A percentile compares a stretch with the other conserved stretches of the same genome.
phyloP scores from a whole-genome alignment of 1,284 basidiomycete species.

The Marasmius tenuissimus region DNA sequence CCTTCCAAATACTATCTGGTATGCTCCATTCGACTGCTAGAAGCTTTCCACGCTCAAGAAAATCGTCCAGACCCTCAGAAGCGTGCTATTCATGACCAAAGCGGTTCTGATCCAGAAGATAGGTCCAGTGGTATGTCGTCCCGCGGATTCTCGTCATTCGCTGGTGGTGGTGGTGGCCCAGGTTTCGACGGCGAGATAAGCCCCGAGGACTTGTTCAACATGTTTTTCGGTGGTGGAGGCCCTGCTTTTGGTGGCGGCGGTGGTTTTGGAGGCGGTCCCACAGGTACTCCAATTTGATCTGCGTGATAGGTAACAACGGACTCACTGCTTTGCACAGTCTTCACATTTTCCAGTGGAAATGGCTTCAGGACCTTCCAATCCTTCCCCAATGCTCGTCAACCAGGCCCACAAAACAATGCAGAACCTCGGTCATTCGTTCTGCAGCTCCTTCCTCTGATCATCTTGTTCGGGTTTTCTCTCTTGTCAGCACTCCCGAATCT shows the following conservation, averaged over 20 bases:
- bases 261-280: slow-evolving; percentile 51
- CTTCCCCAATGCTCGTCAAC: slow-evolving; percentile 15
- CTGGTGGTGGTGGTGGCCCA: slow-evolving; percentile 49
- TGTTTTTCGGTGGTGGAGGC: slow-evolving; percentile 91
- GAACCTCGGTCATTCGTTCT: slow-evolving; percentile 71
- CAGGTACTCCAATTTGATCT: slow-evolving; percentile 33
- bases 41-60: slow-evolving; percentile 3
- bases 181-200: slow-evolving; percentile 85
- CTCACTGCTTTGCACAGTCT: slow-evolving; percentile 42
- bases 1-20: slow-evolving; percentile 92
- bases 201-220: slow-evolving; percentile 96
- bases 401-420: slow-evolving; percentile 30
- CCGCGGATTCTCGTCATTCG: slow-evolving; percentile 49
- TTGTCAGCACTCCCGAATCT: slow-evolving; percentile 82
- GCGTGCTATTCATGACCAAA: slow-evolving; percentile 85
- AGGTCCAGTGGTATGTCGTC: slow-evolving; percentile 71
- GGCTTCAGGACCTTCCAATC: slow-evolving; percentile 73
- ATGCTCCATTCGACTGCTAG: slow-evolving; percentile 15
- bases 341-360: slow-evolving; percentile 74
- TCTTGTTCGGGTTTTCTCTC: slow-evolving; percentile 84
- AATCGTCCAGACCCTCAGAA: slow-evolving; percentile 76
- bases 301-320: slow-evolving; percentile 1
- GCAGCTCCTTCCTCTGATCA: slow-evolving; percentile 85
- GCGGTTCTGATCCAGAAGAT: slow-evolving; percentile 85
- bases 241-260: slow-evolving; percentile 40